Percentiles rank a stretch among this genome's conserved stretches.
phyloP scores from a whole-genome alignment of 805 yeast genomes.

The Yarrowia keelungensis region DNA sequence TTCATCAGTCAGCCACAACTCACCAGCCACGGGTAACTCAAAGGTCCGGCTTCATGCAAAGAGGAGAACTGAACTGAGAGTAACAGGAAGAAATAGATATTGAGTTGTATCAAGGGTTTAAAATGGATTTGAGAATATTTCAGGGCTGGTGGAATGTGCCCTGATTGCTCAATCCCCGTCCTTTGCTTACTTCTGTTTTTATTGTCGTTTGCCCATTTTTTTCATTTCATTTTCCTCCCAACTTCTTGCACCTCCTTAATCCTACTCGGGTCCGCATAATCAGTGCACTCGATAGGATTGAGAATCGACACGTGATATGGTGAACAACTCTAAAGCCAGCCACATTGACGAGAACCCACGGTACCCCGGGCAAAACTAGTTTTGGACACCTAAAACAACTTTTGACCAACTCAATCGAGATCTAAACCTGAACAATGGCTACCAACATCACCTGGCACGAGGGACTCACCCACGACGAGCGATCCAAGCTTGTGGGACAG shows the following conservation, averaged over 20 bases:
- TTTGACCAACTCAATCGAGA: constrained; percentile 20
- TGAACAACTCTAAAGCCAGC: constrained; percentile 34
- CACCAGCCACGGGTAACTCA: constrained; percentile 7
- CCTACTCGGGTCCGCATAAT: constrained; percentile 6
- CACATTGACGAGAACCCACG: constrained; percentile 1
- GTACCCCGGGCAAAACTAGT: too few species aligned
- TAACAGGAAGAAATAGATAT: too few species aligned
- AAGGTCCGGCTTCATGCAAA: neutral
- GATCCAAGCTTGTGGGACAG: constrained; percentile 74
- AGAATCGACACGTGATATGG: constrained; percentile 27
- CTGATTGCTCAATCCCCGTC: neutral
- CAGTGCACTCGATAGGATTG: neutral
- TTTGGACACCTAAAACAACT: too few species aligned
- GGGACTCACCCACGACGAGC: constrained; percentile 83
- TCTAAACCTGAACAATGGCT: constrained; percentile 64
- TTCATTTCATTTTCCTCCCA: too few species aligned
- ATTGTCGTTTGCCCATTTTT: too few species aligned
- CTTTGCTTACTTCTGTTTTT: neutral
- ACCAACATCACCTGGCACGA: constrained; percentile 97
- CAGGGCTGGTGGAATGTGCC: too few species aligned
- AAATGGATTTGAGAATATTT: too few species aligned
- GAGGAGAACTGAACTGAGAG: too few species aligned
- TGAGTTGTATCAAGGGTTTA: too few species aligned
- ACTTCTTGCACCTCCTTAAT: too few species aligned
- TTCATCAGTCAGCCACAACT: neutral